Base-by-base conservation (phyloP, 176 grass and related monocot genomes). In the Oryza brachyantha region DNA sequence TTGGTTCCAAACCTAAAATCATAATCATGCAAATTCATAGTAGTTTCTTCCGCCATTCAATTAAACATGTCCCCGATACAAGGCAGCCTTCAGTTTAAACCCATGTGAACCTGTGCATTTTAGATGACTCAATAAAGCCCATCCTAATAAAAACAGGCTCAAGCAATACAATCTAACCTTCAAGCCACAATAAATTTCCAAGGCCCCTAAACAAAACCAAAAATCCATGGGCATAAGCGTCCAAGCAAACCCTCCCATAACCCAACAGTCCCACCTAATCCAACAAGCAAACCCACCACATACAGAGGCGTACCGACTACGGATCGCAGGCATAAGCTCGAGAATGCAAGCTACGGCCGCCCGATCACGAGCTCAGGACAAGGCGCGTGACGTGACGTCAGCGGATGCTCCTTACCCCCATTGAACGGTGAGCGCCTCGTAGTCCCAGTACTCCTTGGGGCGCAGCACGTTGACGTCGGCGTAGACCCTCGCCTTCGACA, bases 391-490 rank as follows among this genome's bases (percentile, higher is more conserved):
- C 25, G 31, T 38, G 69, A 74, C 62, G 42, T 36, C 13, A 76
- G 13, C 28, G 66, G 27, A 2, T 36, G 46, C 46, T 52, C 2
- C 84, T 74, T 68, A 96, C 93, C 93, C 93, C 93, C 93, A 96
- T 48, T 90, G 87, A 35, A 92, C 93, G 80, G 87, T 80, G 73
- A 92, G 90, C 17, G 93, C 81, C 88, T 96, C 89, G 73, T 96
- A 96, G 80, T 96, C 93, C 93, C 93, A 96, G 87, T 92, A 96
- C 72, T 96, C 93, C 90, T 92, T 96, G n/a, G 93, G 87, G 16
- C 93, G 93, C 40, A 90, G 74, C 59, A 90, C 87, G 80, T 96
- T 96, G 65, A 96, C 70, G 64, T 96, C 93, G 9, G 93, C 14
- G 80, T 96, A 96, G 2, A 96, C 90, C 84, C 78, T 83, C 3